These are phyloP conservation scores for Dissophora ornata DNA, from an alignment of 192 early-diverging fungal species.

Conservation along the genomic window DNA sequence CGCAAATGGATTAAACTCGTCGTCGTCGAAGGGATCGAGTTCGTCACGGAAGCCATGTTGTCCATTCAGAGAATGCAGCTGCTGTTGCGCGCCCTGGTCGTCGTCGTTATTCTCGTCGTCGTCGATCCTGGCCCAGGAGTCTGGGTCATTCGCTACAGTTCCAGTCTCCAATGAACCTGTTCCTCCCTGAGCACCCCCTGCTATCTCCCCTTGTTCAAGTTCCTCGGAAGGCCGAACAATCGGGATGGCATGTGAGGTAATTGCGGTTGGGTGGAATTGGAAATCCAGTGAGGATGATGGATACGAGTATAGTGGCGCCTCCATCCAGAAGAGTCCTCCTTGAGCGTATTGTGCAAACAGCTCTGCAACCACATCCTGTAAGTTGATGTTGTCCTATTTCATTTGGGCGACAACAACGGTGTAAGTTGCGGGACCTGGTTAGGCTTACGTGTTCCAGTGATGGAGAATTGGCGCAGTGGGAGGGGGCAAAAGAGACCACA, in stretches of 20 bases:
- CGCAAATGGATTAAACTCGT: slow-evolving; percentile 54
- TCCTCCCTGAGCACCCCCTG: no score
- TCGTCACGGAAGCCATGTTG: slow-evolving; percentile 6
- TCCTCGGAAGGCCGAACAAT: slow-evolving; percentile 24
- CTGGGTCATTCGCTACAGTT: background rate
- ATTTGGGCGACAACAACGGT: background rate
- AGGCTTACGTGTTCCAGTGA: no score
- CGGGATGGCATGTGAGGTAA: slow-evolving; percentile 18
- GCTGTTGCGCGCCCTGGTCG: background rate
- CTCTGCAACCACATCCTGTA: slow-evolving; percentile 41
- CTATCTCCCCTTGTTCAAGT: background rate
- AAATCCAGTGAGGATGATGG: slow-evolving; percentile 8
- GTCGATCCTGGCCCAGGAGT: slow-evolving; percentile 43
- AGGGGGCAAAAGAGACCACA: no score
- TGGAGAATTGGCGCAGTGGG: no score
- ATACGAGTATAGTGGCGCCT: slow-evolving; percentile 28
- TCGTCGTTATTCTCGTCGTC: slow-evolving; percentile 22
- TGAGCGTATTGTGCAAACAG: slow-evolving; percentile 38
- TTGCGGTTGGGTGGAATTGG: slow-evolving; percentile 13
- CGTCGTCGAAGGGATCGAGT: slow-evolving; percentile 48
- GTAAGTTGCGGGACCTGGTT: no score
- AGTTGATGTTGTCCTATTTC: slow-evolving; percentile 38
- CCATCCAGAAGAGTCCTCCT: slow-evolving; percentile 37
- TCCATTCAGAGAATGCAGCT: background rate
- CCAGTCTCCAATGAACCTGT: no score